Evolutionary conservation across 495 filamentous ascomycete species (phyloP).

Genomic region (Massariosphaeria phaeospora): DNA sequence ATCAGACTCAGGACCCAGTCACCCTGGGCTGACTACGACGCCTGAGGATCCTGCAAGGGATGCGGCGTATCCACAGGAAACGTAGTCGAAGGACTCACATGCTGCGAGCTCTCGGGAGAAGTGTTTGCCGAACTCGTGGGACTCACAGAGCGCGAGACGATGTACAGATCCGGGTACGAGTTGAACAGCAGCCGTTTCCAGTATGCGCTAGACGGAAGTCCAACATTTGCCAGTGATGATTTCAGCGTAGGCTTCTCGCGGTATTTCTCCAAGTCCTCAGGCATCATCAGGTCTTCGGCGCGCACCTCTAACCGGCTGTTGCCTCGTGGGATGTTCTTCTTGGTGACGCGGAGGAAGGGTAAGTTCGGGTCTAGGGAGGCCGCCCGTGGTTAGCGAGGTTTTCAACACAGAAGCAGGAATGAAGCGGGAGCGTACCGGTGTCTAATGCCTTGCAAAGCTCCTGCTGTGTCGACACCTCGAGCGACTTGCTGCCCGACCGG

Average conservation of each 20-base stretch:
- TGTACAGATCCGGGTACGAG: conserved; percentile 40
- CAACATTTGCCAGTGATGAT: conserved; percentile 38
- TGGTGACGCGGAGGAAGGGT: conserved; percentile 34
- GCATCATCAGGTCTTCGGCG: conserved; percentile 39
- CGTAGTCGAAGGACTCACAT: conserved; percentile 29
- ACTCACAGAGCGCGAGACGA: conserved; percentile 31
- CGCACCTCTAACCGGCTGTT: conserved; percentile 38
- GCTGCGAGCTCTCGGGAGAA: conserved; percentile 33
- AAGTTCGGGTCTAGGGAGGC: conserved; percentile 33
- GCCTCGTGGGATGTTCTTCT: conserved; percentile 39
- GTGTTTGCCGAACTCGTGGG: conserved; percentile 32
- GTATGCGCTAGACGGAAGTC: conserved; percentile 38
- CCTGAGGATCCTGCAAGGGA: conserved; percentile 14
- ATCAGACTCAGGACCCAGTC: too few relatives aligned
- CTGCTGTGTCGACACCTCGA: conserved; percentile 36
- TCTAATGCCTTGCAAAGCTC: conserved; percentile 38
- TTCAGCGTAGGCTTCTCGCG: conserved; percentile 37
- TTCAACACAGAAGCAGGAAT: conserved; percentile 2
- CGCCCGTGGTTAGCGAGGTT: conserved; percentile 17
- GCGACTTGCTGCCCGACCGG: conserved; percentile 28
- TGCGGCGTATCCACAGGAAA: conserved; percentile 24
- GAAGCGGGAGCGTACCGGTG: conserved; percentile 30
- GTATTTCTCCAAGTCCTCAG: conserved; percentile 35
- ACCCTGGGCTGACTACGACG: neutral
- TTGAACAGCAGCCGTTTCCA: conserved; percentile 38